These are phyloP conservation scores for Ophiostoma quercus DNA, from an alignment of 2,329 filamentous ascomycete species.

Conservation along the genomic window DNA sequence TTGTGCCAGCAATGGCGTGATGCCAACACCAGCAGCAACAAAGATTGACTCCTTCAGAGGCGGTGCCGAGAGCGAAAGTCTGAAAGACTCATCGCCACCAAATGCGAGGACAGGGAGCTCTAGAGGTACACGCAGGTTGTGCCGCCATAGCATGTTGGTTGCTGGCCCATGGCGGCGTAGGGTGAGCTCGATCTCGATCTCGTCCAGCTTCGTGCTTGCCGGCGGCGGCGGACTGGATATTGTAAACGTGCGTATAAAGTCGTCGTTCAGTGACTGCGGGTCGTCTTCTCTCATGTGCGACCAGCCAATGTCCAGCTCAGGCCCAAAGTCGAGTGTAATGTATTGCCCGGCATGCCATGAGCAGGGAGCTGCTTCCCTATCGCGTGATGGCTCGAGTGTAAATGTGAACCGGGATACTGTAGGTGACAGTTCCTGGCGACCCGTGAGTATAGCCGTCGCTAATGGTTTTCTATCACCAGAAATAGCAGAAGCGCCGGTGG, in stretches of 20 bases:
- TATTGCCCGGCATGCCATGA: conserved; percentile 69
- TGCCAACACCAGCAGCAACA: conserved; percentile 73
- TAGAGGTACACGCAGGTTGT: conserved; percentile 46
- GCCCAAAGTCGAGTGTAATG: conserved; percentile 66
- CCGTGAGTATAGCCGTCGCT: conserved; percentile 51
- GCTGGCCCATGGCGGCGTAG: conserved; percentile 63
- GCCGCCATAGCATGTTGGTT: conserved; percentile 59
- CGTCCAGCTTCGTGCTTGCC: not conserved
- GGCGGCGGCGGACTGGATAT: conserved; percentile 57
- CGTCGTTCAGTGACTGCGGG: conserved; percentile 74
- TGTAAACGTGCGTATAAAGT: conserved; percentile 79
- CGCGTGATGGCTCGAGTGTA: not conserved
- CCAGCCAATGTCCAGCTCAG: conserved; percentile 67
- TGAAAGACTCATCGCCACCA: conserved; percentile 54
- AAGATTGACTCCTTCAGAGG: conserved; percentile 47
- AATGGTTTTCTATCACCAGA: conserved; percentile 16
- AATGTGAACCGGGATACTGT: conserved; percentile 61
- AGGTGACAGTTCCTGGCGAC: conserved; percentile 58
- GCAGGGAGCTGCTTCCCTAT: conserved; percentile 28
- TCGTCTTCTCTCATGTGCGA: conserved; percentile 80
- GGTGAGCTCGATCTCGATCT: conserved; percentile 59
- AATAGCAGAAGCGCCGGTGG: not conserved
- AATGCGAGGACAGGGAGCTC: conserved; percentile 67
- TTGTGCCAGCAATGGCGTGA: conserved; percentile 74
- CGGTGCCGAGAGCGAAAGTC: conserved; percentile 32